phyloP scores from a whole-genome alignment of 2,329 filamentous ascomycete species.

The Penicillium italicum region DNA sequence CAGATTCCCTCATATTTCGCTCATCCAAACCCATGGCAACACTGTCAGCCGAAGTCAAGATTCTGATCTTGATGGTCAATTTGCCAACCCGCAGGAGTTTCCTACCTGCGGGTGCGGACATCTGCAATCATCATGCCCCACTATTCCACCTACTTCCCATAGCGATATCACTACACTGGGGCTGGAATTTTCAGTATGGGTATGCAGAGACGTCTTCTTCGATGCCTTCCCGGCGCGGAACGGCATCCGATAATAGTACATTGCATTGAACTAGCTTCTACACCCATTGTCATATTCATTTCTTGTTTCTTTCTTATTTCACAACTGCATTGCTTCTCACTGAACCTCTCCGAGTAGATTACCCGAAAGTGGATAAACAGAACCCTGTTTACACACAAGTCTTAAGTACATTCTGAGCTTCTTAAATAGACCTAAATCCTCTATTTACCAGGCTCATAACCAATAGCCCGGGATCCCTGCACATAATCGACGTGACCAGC shows the following conservation, averaged over 20 bases:
- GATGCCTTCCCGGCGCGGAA: slow-evolving; percentile 6
- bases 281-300: neutral
- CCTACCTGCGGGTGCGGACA: neutral
- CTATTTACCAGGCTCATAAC: slow-evolving; percentile 14
- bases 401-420: neutral
- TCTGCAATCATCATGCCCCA: neutral
- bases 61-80: neutral
- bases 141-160: neutral
- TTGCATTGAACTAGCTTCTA: slow-evolving; percentile 14
- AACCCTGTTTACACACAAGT: neutral
- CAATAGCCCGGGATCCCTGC: slow-evolving; percentile 19
- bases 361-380: neutral
- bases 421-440: neutral
- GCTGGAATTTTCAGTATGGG: neutral
- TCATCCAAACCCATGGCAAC: neutral
- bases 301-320: neutral
- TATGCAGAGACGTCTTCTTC: slow-evolving; percentile 13
- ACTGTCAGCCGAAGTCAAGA: slow-evolving; percentile 5
- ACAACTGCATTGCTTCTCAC: neutral
- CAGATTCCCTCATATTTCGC: neutral
- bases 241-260: slow-evolving; percentile 10
- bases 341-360: neutral
- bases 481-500: slow-evolving; percentile 22
- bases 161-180: slow-evolving; percentile 12
- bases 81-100: neutral